Evolutionary conservation across 768 basidiomycete species (phyloP).

Genomic region (Phanerodontia chrysosporium): DNA sequence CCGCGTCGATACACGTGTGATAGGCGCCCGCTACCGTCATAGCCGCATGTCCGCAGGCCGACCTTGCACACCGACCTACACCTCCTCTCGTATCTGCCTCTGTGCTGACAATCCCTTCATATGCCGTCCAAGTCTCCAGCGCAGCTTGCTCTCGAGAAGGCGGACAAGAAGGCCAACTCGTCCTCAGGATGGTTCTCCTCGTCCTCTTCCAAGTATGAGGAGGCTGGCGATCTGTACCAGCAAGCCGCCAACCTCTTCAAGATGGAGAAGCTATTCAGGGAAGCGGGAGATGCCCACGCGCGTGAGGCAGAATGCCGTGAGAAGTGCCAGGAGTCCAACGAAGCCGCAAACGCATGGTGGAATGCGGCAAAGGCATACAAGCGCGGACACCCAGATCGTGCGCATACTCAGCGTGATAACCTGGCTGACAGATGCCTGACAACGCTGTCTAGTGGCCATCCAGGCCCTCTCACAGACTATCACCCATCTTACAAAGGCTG

Average conservation of each 20-base stretch:
- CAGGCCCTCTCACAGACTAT: conserved; percentile 84
- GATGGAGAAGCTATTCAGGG: conserved; percentile 87
- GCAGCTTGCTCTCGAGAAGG: conserved; percentile 74
- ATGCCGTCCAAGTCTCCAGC: conserved; percentile 80
- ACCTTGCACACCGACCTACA: background rate
- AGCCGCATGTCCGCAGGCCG: background rate
- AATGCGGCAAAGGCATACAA: conserved; percentile 97
- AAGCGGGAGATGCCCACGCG: conserved; percentile 88
- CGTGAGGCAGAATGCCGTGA: conserved; percentile 94
- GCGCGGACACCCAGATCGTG: conserved; percentile 79
- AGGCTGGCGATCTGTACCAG: conserved; percentile 92
- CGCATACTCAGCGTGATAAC: conserved; percentile 22
- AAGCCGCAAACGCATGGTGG: conserved; percentile 99
- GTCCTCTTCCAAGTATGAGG: conserved; percentile 80
- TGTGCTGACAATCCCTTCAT: background rate
- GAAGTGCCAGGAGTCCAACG: conserved; percentile 80
- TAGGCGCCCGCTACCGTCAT: conserved; percentile 4
- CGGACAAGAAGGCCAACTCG: conserved; percentile 87
- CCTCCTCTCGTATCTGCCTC: background rate
- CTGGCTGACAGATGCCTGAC: background rate
- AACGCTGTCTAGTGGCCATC: conserved; percentile 68
- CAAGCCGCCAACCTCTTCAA: conserved; percentile 93
- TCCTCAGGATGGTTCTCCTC: conserved; percentile 89
- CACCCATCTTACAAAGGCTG: conserved; percentile 71
- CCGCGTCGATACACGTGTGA: conserved; percentile 1